A percentile compares a stretch with the other conserved stretches of the same genome.
Evolutionary conservation across 306 rosid genomes (phyloP).

Genomic region (Rubus parviflorus): DNA sequence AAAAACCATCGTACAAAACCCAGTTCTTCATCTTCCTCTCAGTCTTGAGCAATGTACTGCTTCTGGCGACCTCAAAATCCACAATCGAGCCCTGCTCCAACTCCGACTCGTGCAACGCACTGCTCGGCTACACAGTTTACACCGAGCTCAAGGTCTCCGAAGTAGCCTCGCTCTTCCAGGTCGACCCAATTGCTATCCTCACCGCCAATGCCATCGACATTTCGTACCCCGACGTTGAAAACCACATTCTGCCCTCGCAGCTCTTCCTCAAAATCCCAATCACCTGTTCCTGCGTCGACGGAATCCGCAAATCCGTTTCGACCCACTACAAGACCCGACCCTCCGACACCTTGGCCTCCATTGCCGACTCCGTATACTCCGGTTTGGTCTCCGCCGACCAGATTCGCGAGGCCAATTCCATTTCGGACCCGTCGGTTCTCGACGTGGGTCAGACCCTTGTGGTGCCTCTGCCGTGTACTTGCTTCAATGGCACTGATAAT

Average conservation of each 20-base stretch:
- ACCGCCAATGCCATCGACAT: slow-evolving; percentile 91
- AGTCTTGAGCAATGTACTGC: slow-evolving; percentile 29
- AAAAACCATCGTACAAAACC: slow-evolving; percentile 18
- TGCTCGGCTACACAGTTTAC: slow-evolving; percentile 88
- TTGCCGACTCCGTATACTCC: slow-evolving; percentile 70
- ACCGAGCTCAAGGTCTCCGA: slow-evolving; percentile 95
- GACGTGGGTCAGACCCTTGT: slow-evolving; percentile 81
- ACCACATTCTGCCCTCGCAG: slow-evolving; percentile 81
- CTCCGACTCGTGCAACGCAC: slow-evolving; percentile 79
- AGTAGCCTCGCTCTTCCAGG: slow-evolving; percentile 82
- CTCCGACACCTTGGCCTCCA: slow-evolving; percentile 72
- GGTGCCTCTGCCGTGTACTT: slow-evolving; percentile 95
- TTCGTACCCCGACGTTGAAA: slow-evolving; percentile 90
- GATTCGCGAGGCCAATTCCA: slow-evolving; percentile 81
- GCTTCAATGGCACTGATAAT: slow-evolving; percentile 95
- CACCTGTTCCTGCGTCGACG: slow-evolving; percentile 80
- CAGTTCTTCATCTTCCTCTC: slow-evolving; percentile 23
- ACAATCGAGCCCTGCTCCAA: slow-evolving; percentile 96
- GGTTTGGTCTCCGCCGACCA: slow-evolving; percentile 95
- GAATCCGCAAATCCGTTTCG: slow-evolving; percentile 82
- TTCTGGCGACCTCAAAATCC: slow-evolving; percentile 54
- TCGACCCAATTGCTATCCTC: slow-evolving; percentile 81
- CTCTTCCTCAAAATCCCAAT: slow-evolving; percentile 87
- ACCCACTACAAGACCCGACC: slow-evolving; percentile 80
- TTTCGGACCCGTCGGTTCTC: slow-evolving; percentile 66